A percentile compares a stretch with the other conserved stretches of the same genome.
These are phyloP conservation scores for Symbiodinium pilosum DNA, from an alignment of 73 alveolate species.

Conservation along the genomic window DNA sequence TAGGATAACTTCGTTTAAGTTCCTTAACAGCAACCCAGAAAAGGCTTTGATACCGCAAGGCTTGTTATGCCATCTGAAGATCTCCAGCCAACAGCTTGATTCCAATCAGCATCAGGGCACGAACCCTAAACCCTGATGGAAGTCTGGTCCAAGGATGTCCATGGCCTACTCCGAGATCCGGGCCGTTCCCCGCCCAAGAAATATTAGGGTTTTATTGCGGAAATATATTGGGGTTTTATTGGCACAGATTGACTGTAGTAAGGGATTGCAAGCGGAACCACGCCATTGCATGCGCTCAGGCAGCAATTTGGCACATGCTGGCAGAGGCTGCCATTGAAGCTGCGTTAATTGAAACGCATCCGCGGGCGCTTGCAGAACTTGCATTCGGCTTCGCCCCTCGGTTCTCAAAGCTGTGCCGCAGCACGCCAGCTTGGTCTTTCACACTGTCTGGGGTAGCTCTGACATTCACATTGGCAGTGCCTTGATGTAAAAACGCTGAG, in stretches of 20 bases:
- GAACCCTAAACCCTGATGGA: too few relatives aligned
- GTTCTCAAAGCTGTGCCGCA: too few relatives aligned
- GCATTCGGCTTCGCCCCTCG: constrained; percentile 71
- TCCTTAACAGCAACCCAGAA: too few relatives aligned
- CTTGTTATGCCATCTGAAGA: too few relatives aligned
- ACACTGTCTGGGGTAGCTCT: too few relatives aligned
- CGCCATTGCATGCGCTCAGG: background rate
- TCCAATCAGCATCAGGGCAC: too few relatives aligned
- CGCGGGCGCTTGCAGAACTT: constrained; percentile 59
- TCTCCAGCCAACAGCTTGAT: too few relatives aligned
- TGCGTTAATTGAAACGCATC: constrained; percentile 63
- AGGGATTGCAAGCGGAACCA: background rate
- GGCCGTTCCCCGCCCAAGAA: constrained; percentile 12
- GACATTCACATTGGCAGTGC: background rate
- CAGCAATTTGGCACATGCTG: constrained; percentile 34
- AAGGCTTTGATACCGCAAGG: too few relatives aligned
- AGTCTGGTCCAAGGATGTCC: constrained; percentile 63
- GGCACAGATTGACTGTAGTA: background rate
- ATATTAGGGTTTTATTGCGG: too few relatives aligned
- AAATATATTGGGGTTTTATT: background rate
- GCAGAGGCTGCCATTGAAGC: constrained; percentile 88
- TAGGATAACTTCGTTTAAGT: too few relatives aligned
- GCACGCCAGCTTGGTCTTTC: too few relatives aligned
- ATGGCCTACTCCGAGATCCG: constrained; percentile 91
- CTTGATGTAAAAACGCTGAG: background rate